phyloP scores from a whole-genome alignment of 768 basidiomycete species.

The Termitomyces sp. region DNA sequence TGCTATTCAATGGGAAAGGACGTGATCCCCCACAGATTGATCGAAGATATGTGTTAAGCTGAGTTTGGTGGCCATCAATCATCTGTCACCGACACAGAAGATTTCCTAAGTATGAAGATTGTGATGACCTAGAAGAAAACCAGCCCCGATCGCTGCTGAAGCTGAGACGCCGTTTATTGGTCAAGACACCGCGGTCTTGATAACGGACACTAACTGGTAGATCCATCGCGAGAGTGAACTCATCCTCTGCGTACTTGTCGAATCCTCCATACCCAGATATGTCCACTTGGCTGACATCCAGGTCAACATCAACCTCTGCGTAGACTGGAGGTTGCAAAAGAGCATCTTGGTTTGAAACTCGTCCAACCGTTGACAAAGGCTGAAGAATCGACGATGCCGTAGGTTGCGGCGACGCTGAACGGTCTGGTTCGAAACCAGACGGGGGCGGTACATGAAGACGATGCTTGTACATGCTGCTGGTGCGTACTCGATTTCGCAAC shows the following conservation, averaged over 20 bases:
- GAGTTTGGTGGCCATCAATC: neutral
- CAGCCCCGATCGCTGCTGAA: slow-evolving; percentile 8
- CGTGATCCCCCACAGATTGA: neutral
- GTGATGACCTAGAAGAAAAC: slow-evolving; percentile 9
- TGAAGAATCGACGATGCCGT: slow-evolving; percentile 18
- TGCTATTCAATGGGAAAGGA: neutral
- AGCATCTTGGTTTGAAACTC: slow-evolving; percentile 4
- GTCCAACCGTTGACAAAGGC: slow-evolving; percentile 7
- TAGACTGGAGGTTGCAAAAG: slow-evolving; percentile 12
- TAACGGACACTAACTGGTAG: slow-evolving; percentile 23
- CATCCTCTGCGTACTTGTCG: slow-evolving; percentile 25
- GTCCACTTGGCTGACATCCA: slow-evolving; percentile 18
- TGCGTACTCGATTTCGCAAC: slow-evolving; percentile 28
- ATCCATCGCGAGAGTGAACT: slow-evolving; percentile 46
- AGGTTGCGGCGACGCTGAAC: slow-evolving; percentile 6
- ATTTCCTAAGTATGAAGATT: neutral
- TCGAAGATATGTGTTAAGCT: neutral
- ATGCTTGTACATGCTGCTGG: slow-evolving; percentile 31
- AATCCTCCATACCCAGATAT: slow-evolving; percentile 14
- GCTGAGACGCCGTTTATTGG: slow-evolving; percentile 7
- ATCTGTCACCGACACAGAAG: slow-evolving; percentile 2
- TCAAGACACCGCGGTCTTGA: slow-evolving; percentile 5
- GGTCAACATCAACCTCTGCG: slow-evolving; percentile 19
- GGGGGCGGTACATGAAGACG: slow-evolving; percentile 15
- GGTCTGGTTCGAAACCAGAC: neutral